Evolutionary conservation across 225 moss, liverwort and hornwort genomes (phyloP).

Genomic region (Physcomitrellopsis africana): DNA sequence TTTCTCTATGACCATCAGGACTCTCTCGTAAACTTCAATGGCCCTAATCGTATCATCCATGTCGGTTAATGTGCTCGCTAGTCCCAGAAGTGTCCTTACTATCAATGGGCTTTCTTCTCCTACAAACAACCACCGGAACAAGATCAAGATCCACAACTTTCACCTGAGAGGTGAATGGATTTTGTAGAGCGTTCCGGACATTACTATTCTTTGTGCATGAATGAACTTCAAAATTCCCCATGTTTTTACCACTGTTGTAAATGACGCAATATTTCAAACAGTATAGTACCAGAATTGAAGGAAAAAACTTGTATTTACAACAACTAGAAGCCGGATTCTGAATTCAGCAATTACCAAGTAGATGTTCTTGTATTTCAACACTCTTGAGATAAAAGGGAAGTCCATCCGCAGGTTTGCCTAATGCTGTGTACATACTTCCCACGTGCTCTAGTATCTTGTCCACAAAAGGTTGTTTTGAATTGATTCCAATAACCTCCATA

Average conservation of each 20-base stretch:
- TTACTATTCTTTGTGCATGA: neutral
- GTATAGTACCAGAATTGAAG: neutral
- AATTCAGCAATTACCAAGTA: conserved; percentile 48
- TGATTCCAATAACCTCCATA: conserved; percentile 46
- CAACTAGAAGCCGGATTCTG: neutral
- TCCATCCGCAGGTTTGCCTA: conserved; percentile 70
- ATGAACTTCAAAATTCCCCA: neutral
- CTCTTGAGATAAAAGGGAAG: conserved; percentile 62
- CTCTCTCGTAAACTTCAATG: conserved; percentile 64
- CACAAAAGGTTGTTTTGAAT: conserved; percentile 47
- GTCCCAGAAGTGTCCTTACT: conserved; percentile 66
- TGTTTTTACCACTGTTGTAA: neutral
- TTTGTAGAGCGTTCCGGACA: neutral
- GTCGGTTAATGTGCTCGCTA: conserved; percentile 71
- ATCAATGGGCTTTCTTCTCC: conserved; percentile 63
- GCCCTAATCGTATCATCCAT: conserved; percentile 58
- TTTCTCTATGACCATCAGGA: conserved; percentile 60
- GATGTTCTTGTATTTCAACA: conserved; percentile 65
- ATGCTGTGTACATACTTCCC: conserved; percentile 75
- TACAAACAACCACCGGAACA: conserved; percentile 29
- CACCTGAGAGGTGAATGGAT: neutral
- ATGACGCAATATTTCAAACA: neutral
- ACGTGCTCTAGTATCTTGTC: conserved; percentile 76
- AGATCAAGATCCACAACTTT: conserved; percentile 19
- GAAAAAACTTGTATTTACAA: neutral